These are phyloP conservation scores for Biancaea sappan DNA, from an alignment of 306 rosid species.

Conservation along the genomic window DNA sequence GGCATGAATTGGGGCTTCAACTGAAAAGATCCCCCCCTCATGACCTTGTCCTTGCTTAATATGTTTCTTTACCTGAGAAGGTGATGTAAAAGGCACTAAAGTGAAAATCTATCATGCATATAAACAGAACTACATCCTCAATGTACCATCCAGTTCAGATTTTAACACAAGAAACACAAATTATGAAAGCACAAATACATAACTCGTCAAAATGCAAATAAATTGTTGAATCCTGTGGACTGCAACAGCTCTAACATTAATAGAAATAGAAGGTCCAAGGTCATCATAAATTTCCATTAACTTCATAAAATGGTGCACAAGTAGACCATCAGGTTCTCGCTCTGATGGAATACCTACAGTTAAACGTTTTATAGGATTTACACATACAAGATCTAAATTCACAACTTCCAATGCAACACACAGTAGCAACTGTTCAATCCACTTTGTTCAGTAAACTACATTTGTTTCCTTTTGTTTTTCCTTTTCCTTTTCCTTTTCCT, in stretches of 20 bases:
- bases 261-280: not conserved
- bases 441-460: not conserved
- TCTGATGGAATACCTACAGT: not conserved
- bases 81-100: not conserved
- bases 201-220: not conserved
- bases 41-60: conserved; percentile 97
- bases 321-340: not conserved
- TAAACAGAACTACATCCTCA: conserved; percentile 6
- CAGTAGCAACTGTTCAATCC: not conserved
- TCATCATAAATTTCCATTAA: not conserved
- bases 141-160: conserved; percentile 2
- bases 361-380: not conserved
- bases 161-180: not conserved
- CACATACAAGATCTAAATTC: not conserved
- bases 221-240: not conserved
- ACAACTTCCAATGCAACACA: not conserved
- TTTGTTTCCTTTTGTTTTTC: not conserved
- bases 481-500: too few relatives aligned
- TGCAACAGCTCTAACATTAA: not conserved
- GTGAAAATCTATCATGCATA: not conserved
- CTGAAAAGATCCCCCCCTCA: conserved; percentile 92
- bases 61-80: conserved; percentile 80
- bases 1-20: conserved; percentile 93
- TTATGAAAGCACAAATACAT: not conserved
- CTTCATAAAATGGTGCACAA: not conserved